phyloP scores from a whole-genome alignment of 164 flowering plant species.

The Euptelea pleiosperma region DNA sequence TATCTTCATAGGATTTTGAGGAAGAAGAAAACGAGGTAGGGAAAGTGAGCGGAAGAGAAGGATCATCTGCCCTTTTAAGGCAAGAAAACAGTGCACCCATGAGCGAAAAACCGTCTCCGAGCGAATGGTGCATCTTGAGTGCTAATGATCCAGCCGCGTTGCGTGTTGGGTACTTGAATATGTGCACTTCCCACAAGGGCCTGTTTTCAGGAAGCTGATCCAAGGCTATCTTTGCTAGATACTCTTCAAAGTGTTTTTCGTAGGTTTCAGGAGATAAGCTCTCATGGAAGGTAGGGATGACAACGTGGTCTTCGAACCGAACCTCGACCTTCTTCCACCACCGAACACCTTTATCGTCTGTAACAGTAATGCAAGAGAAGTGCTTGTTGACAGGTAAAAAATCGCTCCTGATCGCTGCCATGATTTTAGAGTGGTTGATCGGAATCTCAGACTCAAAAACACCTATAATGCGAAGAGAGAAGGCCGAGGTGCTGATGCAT shows the following conservation, averaged over 20 bases:
- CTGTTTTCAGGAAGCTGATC: neutral
- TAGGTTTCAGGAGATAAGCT: neutral
- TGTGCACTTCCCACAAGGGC: conserved; percentile 11
- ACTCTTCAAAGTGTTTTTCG: neutral
- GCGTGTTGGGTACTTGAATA: conserved; percentile 10
- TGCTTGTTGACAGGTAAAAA: neutral
- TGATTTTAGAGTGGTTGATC: neutral
- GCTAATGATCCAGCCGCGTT: neutral
- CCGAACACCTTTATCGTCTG: neutral
- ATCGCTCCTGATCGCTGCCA: neutral
- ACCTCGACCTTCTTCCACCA: neutral
- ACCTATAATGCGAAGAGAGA: neutral
- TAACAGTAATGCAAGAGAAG: neutral
- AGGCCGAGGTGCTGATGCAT: neutral
- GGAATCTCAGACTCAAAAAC: neutral
- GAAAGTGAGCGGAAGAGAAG: conserved; percentile 9
- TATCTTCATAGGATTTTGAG: too few relatives aligned
- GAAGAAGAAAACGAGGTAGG: neutral
- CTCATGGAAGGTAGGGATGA: neutral
- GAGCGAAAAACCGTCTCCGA: conserved; percentile 12
- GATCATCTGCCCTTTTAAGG: conserved; percentile 9
- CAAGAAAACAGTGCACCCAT: conserved; percentile 9
- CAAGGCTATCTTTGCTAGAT: neutral
- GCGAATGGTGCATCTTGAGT: conserved; percentile 12
- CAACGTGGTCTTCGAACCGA: neutral